These are phyloP conservation scores for Lachancea meyersii DNA, from an alignment of 805 yeast genomes.

Conservation along the genomic window DNA sequence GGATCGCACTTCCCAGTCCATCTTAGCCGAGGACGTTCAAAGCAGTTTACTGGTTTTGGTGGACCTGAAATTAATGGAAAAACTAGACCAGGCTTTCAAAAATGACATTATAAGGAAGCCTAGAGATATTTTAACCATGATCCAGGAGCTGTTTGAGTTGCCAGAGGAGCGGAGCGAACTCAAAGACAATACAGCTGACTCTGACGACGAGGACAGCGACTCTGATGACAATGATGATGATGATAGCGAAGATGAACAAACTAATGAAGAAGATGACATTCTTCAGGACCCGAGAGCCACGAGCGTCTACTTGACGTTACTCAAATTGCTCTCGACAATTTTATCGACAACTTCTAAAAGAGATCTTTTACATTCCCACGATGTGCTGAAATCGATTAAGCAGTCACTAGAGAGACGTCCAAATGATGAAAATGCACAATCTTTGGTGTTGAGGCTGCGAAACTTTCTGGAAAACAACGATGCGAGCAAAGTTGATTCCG, in stretches of 20 bases:
- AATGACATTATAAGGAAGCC: slow-evolving; percentile 43
- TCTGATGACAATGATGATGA: slow-evolving; percentile 19
- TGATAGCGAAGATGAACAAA: neutral
- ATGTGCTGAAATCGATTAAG: slow-evolving; percentile 30
- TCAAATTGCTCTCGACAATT: slow-evolving; percentile 37
- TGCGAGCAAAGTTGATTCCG: neutral
- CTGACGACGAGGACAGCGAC: slow-evolving; percentile 23
- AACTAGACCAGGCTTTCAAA: slow-evolving; percentile 51
- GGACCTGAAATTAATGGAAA: slow-evolving; percentile 61
- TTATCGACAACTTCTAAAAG: slow-evolving; percentile 27
- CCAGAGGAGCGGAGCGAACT: slow-evolving; percentile 8
- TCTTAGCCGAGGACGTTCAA: slow-evolving; percentile 26
- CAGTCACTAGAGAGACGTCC: slow-evolving; percentile 12
- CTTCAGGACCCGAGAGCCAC: slow-evolving; percentile 20
- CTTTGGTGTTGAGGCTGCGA: slow-evolving; percentile 14
- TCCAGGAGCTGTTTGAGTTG: slow-evolving; percentile 37
- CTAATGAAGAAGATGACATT: slow-evolving; percentile 23
- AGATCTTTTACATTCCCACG: slow-evolving; percentile 17
- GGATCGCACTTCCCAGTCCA: neutral
- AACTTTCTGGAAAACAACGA: neutral
- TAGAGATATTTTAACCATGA: slow-evolving; percentile 46
- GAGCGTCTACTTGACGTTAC: slow-evolving; percentile 25
- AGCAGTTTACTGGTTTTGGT: slow-evolving; percentile 51
- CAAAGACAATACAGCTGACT: slow-evolving; percentile 30
- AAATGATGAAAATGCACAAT: neutral